phyloP scores from a whole-genome alignment of 768 basidiomycete genomes.

The Leucocoprinus sp. region DNA sequence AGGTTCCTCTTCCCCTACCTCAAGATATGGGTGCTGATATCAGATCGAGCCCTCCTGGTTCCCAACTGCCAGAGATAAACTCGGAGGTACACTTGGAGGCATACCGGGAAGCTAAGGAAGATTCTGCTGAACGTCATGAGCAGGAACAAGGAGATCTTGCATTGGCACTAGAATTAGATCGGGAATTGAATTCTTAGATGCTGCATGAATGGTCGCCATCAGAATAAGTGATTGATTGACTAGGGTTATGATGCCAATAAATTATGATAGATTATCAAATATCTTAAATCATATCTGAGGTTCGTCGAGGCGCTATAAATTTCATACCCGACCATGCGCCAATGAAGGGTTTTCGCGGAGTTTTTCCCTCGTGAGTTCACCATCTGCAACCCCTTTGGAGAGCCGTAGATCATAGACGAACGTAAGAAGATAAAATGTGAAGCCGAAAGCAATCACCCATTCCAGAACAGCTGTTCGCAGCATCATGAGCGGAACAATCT shows the following conservation, averaged over 20 bases:
- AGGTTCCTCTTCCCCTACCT: constrained; percentile 47
- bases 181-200: constrained; percentile 39
- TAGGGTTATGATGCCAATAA: no score
- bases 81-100: constrained; percentile 26
- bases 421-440: constrained; percentile 64
- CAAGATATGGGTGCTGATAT: constrained; percentile 17
- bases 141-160: constrained; percentile 40
- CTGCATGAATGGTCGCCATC: no score
- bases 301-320: no score
- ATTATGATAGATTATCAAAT: no score
- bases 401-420: constrained; percentile 66
- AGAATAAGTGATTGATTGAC: no score
- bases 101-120: constrained; percentile 30
- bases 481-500: neutral
- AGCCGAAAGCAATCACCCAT: constrained; percentile 68
- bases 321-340: constrained; percentile 5
- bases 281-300: no score
- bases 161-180: constrained; percentile 44
- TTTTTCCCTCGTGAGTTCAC: constrained; percentile 31
- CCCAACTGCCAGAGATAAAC: constrained; percentile 11
- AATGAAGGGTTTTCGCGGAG: constrained; percentile 15
- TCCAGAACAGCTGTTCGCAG: constrained; percentile 53
- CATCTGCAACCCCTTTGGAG: constrained; percentile 43
- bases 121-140: constrained; percentile 25
- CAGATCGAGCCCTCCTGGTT: constrained; percentile 11